These are phyloP conservation scores for Collybia sordida DNA, from an alignment of 768 basidiomycete genomes.

Conservation along the genomic window DNA sequence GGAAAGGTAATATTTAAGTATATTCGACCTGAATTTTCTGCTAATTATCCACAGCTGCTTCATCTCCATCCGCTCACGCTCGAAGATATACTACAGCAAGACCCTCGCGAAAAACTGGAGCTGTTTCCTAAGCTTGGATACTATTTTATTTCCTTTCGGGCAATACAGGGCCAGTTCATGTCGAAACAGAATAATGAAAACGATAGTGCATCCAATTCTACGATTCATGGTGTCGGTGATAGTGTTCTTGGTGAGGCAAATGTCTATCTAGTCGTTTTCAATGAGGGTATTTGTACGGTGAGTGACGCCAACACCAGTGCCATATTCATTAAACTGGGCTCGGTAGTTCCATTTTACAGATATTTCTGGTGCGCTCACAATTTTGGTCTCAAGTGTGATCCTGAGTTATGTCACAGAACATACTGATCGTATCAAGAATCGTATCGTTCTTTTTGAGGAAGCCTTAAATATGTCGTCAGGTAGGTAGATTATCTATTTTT, in stretches of 20 bases:
- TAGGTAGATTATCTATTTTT: constrained; percentile 24
- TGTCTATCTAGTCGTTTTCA: constrained; percentile 88
- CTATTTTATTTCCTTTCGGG: constrained; percentile 86
- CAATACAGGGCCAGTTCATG: constrained; percentile 60
- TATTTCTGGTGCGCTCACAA: constrained; percentile 52
- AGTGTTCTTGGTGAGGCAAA: constrained; percentile 71
- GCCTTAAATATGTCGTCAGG: constrained; percentile 72
- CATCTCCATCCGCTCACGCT: constrained; percentile 91
- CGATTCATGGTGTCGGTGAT: no score
- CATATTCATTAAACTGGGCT: not conserved
- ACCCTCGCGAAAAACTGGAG: constrained; percentile 91
- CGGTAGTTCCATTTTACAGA: constrained; percentile 87
- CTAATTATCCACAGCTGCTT: constrained; percentile 50
- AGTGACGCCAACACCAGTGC: constrained; percentile 21
- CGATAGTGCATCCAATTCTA: constrained; percentile 21
- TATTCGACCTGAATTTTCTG: not conserved
- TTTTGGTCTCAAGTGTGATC: not conserved
- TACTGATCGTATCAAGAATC: constrained; percentile 70
- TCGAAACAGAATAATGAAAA: constrained; percentile 21
- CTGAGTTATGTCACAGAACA: constrained; percentile 51
- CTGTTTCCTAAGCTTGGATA: constrained; percentile 86
- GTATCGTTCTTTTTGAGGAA: constrained; percentile 63
- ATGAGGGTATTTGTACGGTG: constrained; percentile 81
- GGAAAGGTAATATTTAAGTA: constrained; percentile 59
- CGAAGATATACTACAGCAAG: constrained; percentile 90